Base-by-base conservation (phyloP, 768 basidiomycete genomes). In the Lyophyllum semitale region DNA sequence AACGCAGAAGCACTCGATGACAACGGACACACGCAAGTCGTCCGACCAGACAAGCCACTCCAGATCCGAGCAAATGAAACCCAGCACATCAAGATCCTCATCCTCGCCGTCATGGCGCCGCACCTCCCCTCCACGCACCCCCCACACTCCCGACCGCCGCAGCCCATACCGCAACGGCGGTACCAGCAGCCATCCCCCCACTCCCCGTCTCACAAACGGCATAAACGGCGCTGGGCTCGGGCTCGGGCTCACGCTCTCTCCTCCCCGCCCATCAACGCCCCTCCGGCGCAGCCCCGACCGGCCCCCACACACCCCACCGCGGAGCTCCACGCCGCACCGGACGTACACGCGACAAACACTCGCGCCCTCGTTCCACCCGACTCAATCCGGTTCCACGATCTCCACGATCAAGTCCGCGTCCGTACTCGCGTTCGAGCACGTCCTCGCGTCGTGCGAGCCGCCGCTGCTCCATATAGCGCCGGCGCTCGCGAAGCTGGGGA, bases 381-480 rank as follows among this genome's bases (percentile, higher is more conserved):
- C 74, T 3, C 68, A 60, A 47, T 77, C 72, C 7, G 75, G 73
- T 1, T 76, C 74, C 18, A 76, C 74, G 0, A 77, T 77, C 61
- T 78, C 73, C 65, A 76, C 72, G 23, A 76, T 77, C 57, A 73
- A 71, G 48, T 73, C 74, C 0, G 62, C 63, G 0, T 69, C 72
- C 2, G 63, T 62, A 0, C 33, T 77, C 17, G 71, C 78, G 6
- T 76, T 90, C 20, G 83, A 85, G 54, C 66, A 72, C 1, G 70
- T 89, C 33, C 77, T 91, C 15, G 68, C 75, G 1, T 79, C 85
- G 4, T 90, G 88, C 64, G 75, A 82, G 54, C 88, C 89, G 17
- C 82, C 88, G 3, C 69, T 91, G 45, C 50, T 80, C 15, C 89
- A 90, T 69, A 79, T 89, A 37, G 71, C 75, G 1, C 85, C 85